A percentile compares a stretch with the other conserved stretches of the same genome.
These are phyloP conservation scores for Leishmania turanica DNA, from an alignment of 208 protist species.

Conservation along the genomic window DNA sequence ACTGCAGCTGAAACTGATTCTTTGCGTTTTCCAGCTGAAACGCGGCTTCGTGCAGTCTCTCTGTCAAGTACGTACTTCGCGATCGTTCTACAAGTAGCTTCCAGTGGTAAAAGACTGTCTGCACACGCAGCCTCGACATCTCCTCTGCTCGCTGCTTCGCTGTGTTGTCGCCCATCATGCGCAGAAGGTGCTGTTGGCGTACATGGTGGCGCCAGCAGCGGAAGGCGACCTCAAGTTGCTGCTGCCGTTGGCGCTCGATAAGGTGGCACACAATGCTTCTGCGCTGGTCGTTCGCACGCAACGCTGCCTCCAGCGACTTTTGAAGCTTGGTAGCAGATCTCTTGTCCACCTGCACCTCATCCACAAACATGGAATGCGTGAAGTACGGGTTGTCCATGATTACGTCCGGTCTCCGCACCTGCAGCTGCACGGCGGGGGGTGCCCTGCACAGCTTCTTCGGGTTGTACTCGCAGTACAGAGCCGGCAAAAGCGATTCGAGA, in stretches of 20 bases:
- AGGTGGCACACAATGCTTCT: slow-evolving; percentile 41
- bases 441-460: slow-evolving; percentile 36
- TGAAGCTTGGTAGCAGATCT: slow-evolving; percentile 35
- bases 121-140: slow-evolving; percentile 33
- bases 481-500: slow-evolving; percentile 62
- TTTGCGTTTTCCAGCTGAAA: slow-evolving; percentile 88
- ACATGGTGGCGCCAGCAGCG: slow-evolving; percentile 57
- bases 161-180: slow-evolving; percentile 43
- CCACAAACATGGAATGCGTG: slow-evolving; percentile 82
- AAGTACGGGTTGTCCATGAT: slow-evolving; percentile 80
- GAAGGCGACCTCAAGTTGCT: slow-evolving; percentile 39
- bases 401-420: slow-evolving; percentile 46
- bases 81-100: slow-evolving; percentile 67
- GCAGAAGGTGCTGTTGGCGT: slow-evolving; percentile 36
- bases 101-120: slow-evolving; percentile 70
- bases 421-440: slow-evolving; percentile 56
- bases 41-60: slow-evolving; percentile 81
- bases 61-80: slow-evolving; percentile 71
- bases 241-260: slow-evolving; percentile 28
- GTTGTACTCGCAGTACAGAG: slow-evolving; percentile 76
- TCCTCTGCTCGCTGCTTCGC: slow-evolving; percentile 34
- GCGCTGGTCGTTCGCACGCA: slow-evolving; percentile 50
- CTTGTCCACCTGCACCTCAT: slow-evolving; percentile 53
- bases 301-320: slow-evolving; percentile 37
- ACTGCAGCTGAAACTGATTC: slow-evolving; percentile 92